Conservation (phyloP, 805 yeast genomes). For the Yueomyces sp. region DNA sequence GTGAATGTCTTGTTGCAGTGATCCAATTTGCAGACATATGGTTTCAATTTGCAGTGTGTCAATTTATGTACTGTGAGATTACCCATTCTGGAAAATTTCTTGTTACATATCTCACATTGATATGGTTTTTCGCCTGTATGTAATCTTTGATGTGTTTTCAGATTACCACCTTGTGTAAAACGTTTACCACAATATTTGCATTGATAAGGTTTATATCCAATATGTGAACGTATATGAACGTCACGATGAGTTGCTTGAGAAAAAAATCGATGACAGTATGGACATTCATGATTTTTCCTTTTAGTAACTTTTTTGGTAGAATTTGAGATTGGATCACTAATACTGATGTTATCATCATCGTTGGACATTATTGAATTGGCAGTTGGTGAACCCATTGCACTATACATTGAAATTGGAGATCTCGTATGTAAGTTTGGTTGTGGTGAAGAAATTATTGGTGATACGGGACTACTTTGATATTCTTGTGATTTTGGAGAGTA, state of each 20-base stretch:
- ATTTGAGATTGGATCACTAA: background rate
- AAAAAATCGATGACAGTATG: conserved; percentile 65
- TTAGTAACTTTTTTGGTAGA: background rate
- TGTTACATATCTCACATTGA: conserved; percentile 60
- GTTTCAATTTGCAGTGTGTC: conserved; percentile 69
- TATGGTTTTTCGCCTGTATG: conserved; percentile 93
- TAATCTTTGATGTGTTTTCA: conserved; percentile 70
- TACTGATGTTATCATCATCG: background rate
- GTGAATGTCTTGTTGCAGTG: conserved; percentile 75
- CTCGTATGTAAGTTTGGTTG: background rate
- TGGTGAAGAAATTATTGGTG: background rate
- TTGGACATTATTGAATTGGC: background rate
- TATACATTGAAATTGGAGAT: background rate
- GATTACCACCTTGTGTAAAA: conserved; percentile 84
- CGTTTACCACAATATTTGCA: conserved; percentile 68
- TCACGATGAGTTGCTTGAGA: conserved; percentile 83
- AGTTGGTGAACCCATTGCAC: background rate
- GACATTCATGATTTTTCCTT: conserved; percentile 51
- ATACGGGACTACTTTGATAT: background rate
- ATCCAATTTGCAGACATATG: conserved; percentile 68
- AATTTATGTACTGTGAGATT: conserved; percentile 78
- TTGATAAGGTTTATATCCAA: conserved; percentile 73
- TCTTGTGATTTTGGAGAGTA: background rate
- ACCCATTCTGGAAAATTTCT: conserved; percentile 80
- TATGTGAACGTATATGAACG: conserved; percentile 78